Evolutionary conservation across 2,329 filamentous ascomycete species (phyloP), one percentile per base, ranked within the genome.

Genomic region (Hymenoscyphus fructigenus): DNA sequence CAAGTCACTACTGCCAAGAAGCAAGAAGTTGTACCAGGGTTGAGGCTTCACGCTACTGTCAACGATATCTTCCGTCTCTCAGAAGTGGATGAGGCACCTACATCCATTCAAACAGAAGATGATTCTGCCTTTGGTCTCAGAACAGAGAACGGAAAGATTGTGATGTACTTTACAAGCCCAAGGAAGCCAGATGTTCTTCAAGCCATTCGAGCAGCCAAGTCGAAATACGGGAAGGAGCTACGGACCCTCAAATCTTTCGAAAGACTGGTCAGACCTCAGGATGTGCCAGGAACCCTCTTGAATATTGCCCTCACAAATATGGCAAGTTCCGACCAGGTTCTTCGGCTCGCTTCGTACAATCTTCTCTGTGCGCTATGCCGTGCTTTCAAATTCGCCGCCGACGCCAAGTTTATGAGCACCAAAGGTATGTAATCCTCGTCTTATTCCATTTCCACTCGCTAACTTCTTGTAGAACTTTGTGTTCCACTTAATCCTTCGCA

Each of bases 141-240:
- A 59, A 87, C 87, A 2, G 88, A 91, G 70, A 88, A 86, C 67
- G 88, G 88, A 69, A 89, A 88, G 76, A 87, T 89, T 59, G 84
- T 89, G 61, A 89, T 91, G 87, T 89, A 87, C 73, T 91, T 91
- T 74, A 88, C 87, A 20, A 90, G 88, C 68, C 81, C 86, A 1
- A 85, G 85, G 73, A 89, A 88, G 74, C 73, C 79, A 6, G 88
- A 90, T 66, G 82, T 91, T 23, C 78, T 91, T 3, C 84, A 87
- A 74, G 84, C 84, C 12, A 87, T 91, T 61, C 83, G 86, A 38
- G 80, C 78, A 10, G 87, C 87, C 55, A 90, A 89, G 74, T 78
- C 82, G 7, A 90, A 88, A 70, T 82, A 88, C 67, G 84, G 84
- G 62, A 90, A 89, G 72, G 87, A 90, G 67, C 82, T 79, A 44